A percentile compares a stretch with the other conserved stretches of the same genome.
phyloP scores from a whole-genome alignment of 495 filamentous ascomycete genomes.

The Staphylotrichum longicolle region DNA sequence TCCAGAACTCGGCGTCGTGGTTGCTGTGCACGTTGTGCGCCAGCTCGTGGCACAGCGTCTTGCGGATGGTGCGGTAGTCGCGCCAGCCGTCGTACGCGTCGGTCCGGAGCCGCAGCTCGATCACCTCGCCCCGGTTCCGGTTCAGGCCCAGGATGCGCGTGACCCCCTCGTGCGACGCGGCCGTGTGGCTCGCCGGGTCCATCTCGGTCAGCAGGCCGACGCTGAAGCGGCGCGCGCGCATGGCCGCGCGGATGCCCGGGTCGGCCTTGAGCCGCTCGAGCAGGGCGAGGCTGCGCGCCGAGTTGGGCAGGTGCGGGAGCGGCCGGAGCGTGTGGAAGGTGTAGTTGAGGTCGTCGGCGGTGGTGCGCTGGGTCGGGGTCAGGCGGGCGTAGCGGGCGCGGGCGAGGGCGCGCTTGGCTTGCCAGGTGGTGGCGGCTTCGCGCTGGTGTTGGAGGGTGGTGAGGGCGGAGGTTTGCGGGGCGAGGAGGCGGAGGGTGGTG shows the following conservation, averaged over 20 bases:
- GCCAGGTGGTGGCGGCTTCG: constrained; percentile 35
- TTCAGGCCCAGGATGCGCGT: constrained; percentile 84
- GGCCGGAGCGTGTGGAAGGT: constrained; percentile 79
- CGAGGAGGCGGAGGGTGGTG: constrained; percentile 64
- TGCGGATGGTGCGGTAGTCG: constrained; percentile 84
- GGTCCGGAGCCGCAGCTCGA: constrained; percentile 85
- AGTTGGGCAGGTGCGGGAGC: constrained; percentile 74
- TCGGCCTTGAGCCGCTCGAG: constrained; percentile 76
- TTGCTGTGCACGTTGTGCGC: constrained; percentile 83
- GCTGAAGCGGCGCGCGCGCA: constrained; percentile 78
- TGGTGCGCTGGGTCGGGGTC: constrained; percentile 28
- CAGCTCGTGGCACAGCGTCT: constrained; percentile 92
- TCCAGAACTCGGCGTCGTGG: constrained; percentile 88
- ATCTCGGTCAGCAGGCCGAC: constrained; percentile 93
- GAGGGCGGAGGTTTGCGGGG: constrained; percentile 55
- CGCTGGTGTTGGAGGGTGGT: constrained; percentile 44
- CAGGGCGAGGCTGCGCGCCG: constrained; percentile 64
- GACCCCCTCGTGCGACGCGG: constrained; percentile 58
- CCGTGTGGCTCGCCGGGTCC: constrained; percentile 80
- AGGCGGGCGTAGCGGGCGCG: constrained; percentile 36
- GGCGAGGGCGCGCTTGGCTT: constrained; percentile 10
- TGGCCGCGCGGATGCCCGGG: constrained; percentile 77
- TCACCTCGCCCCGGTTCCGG: constrained; percentile 81
- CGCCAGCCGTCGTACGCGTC: constrained; percentile 93
- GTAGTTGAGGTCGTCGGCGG: constrained; percentile 58